phyloP scores from a whole-genome alignment of 306 rosid genomes.

The Malus sylvestris region DNA sequence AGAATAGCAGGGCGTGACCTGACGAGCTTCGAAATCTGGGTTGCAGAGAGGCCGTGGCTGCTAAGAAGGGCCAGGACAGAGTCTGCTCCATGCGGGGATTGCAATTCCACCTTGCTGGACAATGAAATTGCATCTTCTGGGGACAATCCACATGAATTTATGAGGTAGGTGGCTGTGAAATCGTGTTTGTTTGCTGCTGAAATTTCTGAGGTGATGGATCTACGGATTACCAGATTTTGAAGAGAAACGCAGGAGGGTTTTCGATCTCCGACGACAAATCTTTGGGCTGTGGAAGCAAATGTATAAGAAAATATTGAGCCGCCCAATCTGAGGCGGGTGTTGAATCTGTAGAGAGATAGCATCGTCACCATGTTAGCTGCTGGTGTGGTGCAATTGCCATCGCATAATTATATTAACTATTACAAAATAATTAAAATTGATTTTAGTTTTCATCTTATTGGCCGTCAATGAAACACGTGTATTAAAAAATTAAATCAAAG shows the following conservation, averaged over 20 bases:
- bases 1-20: conserved; percentile 2
- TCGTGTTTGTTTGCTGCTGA: background rate
- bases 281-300: too few species aligned
- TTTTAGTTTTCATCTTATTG: too few species aligned
- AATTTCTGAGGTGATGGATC: background rate
- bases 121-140: conserved; percentile 8
- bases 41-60: conserved; percentile 19
- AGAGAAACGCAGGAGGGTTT: background rate
- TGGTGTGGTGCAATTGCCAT: too few species aligned
- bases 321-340: too few species aligned
- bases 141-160: conserved; percentile 25
- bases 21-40: conserved; percentile 21
- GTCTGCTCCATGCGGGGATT: background rate
- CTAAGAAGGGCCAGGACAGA: conserved; percentile 17
- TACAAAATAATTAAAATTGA: too few species aligned
- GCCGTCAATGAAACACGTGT: too few species aligned
- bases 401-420: too few species aligned
- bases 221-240: background rate
- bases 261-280: background rate
- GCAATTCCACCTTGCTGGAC: conserved; percentile 2
- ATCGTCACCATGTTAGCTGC: too few species aligned
- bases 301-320: too few species aligned
- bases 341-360: too few species aligned
- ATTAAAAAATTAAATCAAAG: too few species aligned
- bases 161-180: conserved; percentile 24